Percentiles rank a stretch among this genome's conserved stretches.
Evolutionary conservation across 345 rosid genomes (phyloP).

Genomic region (Ailanthus altissimus): DNA sequence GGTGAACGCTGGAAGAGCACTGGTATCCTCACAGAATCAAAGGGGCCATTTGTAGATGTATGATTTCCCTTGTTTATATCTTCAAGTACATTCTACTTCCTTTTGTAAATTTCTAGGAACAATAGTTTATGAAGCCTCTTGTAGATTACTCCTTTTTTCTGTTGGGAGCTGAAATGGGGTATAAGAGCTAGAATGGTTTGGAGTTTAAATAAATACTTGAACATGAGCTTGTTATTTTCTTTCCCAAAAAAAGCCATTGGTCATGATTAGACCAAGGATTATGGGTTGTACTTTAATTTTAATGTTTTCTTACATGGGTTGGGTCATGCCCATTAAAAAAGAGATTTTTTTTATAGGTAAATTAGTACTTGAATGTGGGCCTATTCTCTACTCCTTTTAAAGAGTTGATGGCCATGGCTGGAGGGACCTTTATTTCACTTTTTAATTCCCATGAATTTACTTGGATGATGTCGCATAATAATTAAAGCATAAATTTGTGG

Average conservation of each 20-base stretch:
- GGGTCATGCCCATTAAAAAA: background rate
- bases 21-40: conserved; percentile 59
- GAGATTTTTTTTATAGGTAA: background rate
- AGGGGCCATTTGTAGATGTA: conserved; percentile 73
- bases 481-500: conserved; percentile 21
- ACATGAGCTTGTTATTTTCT: conserved; percentile 10
- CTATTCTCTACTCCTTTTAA: conserved; percentile 4
- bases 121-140: background rate
- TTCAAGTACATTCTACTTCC: background rate
- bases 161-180: background rate
- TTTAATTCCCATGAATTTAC: background rate
- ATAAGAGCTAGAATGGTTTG: background rate
- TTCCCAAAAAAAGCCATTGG: background rate
- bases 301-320: background rate
- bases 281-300: background rate
- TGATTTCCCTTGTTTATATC: conserved; percentile 23
- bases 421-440: background rate
- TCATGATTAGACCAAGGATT: background rate
- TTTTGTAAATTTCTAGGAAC: background rate
- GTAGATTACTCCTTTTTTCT: background rate
- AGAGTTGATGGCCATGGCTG: background rate
- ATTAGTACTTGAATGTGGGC: background rate
- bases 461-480: background rate
- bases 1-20: conserved; percentile 84
- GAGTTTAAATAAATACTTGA: background rate